These are phyloP conservation scores for Salvia splendens DNA, from an alignment of 257 asterid species.

Conservation along the genomic window DNA sequence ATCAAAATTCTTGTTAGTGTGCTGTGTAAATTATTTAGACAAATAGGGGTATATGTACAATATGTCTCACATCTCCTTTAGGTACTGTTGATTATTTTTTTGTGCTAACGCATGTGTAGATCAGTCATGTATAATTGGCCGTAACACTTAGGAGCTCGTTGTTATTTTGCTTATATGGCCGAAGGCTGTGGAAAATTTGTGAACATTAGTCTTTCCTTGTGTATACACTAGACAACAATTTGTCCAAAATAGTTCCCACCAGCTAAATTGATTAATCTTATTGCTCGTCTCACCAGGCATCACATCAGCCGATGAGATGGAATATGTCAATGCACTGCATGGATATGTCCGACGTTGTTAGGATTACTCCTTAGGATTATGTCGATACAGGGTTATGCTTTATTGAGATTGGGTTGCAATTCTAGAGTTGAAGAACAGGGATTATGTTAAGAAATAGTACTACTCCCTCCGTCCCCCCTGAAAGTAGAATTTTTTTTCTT, in stretches of 20 bases:
- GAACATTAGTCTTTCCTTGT: slow-evolving; percentile 46
- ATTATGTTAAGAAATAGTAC: too few species aligned
- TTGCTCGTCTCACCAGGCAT: background rate
- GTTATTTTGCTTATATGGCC: slow-evolving; percentile 57
- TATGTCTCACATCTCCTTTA: slow-evolving; percentile 51
- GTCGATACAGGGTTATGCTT: background rate
- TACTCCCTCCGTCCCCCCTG: too few species aligned
- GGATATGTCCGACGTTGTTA: background rate
- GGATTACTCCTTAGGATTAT: background rate
- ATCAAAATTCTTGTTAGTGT: slow-evolving; percentile 40
- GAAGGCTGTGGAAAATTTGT: slow-evolving; percentile 76
- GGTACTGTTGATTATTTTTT: slow-evolving; percentile 29
- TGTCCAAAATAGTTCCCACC: slow-evolving; percentile 28
- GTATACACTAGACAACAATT: slow-evolving; percentile 34
- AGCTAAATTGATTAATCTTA: background rate
- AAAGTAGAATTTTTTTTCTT: too few species aligned
- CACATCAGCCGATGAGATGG: background rate
- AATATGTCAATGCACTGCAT: background rate
- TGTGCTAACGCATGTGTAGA: slow-evolving; percentile 36
- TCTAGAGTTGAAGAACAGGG: too few species aligned
- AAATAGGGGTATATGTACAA: slow-evolving; percentile 77
- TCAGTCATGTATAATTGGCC: slow-evolving; percentile 44
- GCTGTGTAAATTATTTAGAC: slow-evolving; percentile 66
- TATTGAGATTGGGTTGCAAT: too few species aligned
- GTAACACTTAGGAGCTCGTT: slow-evolving; percentile 45